phyloP scores from a whole-genome alignment of 148 eudicot species.

The Cornus kousa region DNA sequence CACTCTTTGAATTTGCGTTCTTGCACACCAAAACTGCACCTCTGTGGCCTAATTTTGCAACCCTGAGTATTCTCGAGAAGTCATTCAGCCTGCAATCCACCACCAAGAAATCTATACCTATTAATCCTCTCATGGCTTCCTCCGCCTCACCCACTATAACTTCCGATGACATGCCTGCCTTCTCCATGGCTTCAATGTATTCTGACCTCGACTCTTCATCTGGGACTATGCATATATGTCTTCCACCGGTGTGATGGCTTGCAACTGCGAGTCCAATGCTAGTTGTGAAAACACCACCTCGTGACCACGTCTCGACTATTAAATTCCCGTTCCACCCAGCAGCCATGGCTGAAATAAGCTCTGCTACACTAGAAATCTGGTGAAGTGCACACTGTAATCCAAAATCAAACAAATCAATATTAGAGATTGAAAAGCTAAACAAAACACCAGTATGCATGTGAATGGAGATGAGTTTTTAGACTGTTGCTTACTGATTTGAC shows the following conservation, averaged over 20 bases:
- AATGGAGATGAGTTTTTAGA: neutral
- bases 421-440: neutral
- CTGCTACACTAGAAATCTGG: slow-evolving; percentile 72
- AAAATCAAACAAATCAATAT: neutral
- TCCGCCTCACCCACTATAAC: slow-evolving; percentile 60
- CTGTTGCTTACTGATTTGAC: slow-evolving; percentile 63
- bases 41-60: slow-evolving; percentile 52
- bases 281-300: slow-evolving; percentile 48
- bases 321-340: slow-evolving; percentile 85
- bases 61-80: slow-evolving; percentile 40
- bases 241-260: slow-evolving; percentile 52
- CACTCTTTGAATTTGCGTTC: slow-evolving; percentile 46
- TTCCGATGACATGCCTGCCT: slow-evolving; percentile 36
- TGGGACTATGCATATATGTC: slow-evolving; percentile 79
- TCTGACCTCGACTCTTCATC: slow-evolving; percentile 49
- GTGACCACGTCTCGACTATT: slow-evolving; percentile 68
- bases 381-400: slow-evolving; percentile 43
- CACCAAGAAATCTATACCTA: slow-evolving; percentile 67
- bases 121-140: slow-evolving; percentile 42
- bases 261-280: slow-evolving; percentile 78
- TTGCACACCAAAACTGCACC: slow-evolving; percentile 89
- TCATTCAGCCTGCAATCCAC: slow-evolving; percentile 49
- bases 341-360: slow-evolving; percentile 88
- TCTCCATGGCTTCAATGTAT: slow-evolving; percentile 39
- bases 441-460: neutral